Evolutionary conservation across 2,329 filamentous ascomycete species (phyloP).

Genomic region (Leptographium flavum): DNA sequence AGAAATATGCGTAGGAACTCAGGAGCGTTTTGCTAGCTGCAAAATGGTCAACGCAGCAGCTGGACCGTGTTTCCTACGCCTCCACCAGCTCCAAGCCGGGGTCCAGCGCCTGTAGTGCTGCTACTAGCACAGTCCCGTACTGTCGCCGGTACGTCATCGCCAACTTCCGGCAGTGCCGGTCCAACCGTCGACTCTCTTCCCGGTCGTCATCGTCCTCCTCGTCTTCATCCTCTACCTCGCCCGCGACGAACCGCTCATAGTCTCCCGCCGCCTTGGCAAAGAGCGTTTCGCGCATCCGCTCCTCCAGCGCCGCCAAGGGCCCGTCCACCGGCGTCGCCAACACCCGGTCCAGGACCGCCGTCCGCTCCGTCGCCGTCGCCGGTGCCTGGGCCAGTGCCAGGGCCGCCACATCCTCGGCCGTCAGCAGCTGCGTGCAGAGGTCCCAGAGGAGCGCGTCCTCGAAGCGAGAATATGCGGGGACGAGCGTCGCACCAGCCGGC

Average conservation of each 20-base stretch:
- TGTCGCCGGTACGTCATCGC: constrained; percentile 33
- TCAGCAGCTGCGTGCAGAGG: constrained; percentile 25
- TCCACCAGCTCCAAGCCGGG: background rate
- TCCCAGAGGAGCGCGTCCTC: constrained; percentile 39
- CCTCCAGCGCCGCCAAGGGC: constrained; percentile 23
- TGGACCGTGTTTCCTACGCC: no score
- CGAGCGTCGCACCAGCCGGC: background rate
- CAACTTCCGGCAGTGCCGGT: constrained; percentile 16
- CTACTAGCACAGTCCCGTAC: constrained; percentile 32
- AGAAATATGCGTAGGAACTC: no score
- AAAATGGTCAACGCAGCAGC: no score
- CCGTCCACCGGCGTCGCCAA: constrained; percentile 14
- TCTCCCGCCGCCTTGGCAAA: constrained; percentile 24
- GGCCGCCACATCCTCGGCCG: constrained; percentile 12
- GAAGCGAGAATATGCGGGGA: constrained; percentile 15
- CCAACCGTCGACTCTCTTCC: no score
- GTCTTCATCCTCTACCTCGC: constrained; percentile 28
- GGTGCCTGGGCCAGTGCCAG: constrained; percentile 1
- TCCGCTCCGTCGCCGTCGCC: constrained; percentile 1
- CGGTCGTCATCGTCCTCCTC: constrained; percentile 16
- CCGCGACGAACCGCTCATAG: constrained; percentile 28
- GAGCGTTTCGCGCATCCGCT: constrained; percentile 20
- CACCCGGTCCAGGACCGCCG: constrained; percentile 14
- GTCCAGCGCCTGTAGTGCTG: constrained; percentile 14
- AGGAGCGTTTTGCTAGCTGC: no score